Base-by-base conservation (phyloP, 306 rosid genomes). In the Adenanthera pavonina region DNA sequence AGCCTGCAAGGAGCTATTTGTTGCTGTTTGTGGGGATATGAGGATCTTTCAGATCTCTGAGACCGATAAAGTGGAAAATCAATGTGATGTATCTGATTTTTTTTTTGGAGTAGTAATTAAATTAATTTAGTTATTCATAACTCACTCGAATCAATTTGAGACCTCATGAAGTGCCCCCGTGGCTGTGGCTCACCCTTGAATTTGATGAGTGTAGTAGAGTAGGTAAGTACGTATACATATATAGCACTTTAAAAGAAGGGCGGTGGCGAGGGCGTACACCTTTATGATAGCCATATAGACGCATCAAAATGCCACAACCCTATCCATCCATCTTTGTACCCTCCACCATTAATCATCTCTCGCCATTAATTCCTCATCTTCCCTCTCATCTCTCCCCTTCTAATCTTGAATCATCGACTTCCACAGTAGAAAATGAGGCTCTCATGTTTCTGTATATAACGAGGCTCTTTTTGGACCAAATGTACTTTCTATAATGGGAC, bases 1-100 rank as follows among this genome's bases (percentile, higher is more conserved):
- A 89, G 90, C 83, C 89, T 82, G 91, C 51, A 66, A 64, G 59
- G 87, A 86, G 91, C 90, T 90, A 82, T 84, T 89, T 90, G 87
- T 78, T 88, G 90, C 86, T 90, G 93, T 86, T 86, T 72, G 87
- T 74, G 89, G 86, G 89, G 88, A 88, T 83, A 74, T 83, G 89
- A 69, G 86, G 89, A 88, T 88, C 94, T 88, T 77, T 84, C 80
- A 83, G 69, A 86, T 80, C 75, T 72, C 43, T 35, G 83, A 81
- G 81, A 80, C 83, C 92, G 64, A 86, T 88, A 88, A 90, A 88
- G 92, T 77, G 69, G 81, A 14, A 69, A 73, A 53, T 67, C 64
- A 88, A 85, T 76, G 78, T 76, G 72, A 82, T 80, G 67, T 54
- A 57, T 85, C 80, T 82, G 44, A 59, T n/a, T 65, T 62, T 34